phyloP scores from a whole-genome alignment of 352 stramenopile genomes.

The Thalassiosira exigua region DNA sequence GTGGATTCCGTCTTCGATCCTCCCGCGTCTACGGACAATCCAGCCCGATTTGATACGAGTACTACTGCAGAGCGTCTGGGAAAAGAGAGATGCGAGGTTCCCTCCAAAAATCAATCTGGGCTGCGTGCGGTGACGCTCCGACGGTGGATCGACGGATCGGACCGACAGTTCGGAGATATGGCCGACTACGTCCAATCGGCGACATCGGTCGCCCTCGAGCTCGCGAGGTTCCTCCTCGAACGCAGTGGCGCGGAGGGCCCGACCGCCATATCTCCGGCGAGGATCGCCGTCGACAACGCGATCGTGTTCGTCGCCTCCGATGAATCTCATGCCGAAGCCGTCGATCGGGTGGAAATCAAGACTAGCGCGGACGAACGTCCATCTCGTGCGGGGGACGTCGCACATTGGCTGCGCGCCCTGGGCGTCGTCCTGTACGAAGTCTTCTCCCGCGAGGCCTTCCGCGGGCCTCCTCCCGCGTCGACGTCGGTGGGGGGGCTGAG shows the following conservation, averaged over 20 bases:
- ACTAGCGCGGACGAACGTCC: not conserved
- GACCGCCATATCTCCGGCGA: no score
- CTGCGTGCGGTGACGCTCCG: not conserved
- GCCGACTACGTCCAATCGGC: conserved; percentile 12
- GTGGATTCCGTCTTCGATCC: no score
- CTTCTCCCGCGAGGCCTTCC: not conserved
- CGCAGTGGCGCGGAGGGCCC: conserved; percentile 11
- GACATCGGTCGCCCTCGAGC: conserved; percentile 22
- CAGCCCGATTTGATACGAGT: no score
- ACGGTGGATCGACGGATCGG: not conserved
- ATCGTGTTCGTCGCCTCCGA: not conserved
- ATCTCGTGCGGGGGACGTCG: not conserved
- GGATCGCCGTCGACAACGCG: not conserved
- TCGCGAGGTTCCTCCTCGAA: conserved; percentile 17
- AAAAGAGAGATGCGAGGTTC: no score
- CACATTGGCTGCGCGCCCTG: conserved; percentile 5
- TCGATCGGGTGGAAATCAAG: not conserved
- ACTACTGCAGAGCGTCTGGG: no score
- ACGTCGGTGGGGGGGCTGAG: not conserved
- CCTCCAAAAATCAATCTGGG: no score
- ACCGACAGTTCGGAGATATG: not conserved
- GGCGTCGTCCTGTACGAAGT: conserved; percentile 12
- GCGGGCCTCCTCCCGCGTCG: no score
- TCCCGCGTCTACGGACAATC: no score
- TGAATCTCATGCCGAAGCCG: not conserved